A percentile compares a stretch with the other conserved stretches of the same genome.
phyloP scores from a whole-genome alignment of 140 eudicot genomes.

The Ambrosia hybrid region DNA sequence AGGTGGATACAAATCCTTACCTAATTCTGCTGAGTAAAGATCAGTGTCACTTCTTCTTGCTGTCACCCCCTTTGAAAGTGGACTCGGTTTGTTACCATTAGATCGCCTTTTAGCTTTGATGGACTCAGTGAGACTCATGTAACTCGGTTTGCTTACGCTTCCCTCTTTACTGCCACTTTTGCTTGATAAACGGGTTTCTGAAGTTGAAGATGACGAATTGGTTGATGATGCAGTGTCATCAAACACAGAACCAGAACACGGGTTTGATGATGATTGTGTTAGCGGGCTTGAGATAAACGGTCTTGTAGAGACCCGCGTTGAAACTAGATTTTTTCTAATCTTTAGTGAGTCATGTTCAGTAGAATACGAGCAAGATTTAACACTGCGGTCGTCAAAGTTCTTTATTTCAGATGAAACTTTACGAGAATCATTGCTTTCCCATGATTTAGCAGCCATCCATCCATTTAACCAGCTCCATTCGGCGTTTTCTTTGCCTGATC shows the following conservation, averaged over 20 bases:
- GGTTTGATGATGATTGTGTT: constrained; percentile 53
- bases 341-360: constrained; percentile 43
- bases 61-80: constrained; percentile 51
- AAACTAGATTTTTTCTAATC: constrained; percentile 48
- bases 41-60: constrained; percentile 68
- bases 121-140: constrained; percentile 78
- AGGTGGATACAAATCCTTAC: constrained; percentile 77
- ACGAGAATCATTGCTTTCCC: constrained; percentile 50
- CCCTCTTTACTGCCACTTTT: constrained; percentile 40
- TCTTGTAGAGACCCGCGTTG: constrained; percentile 53
- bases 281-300: constrained; percentile 43
- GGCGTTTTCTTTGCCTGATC: constrained; percentile 38
- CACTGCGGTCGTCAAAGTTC: constrained; percentile 34
- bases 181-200: constrained; percentile 60
- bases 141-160: constrained; percentile 47
- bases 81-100: constrained; percentile 40
- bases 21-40: constrained; percentile 52
- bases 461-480: constrained; percentile 83
- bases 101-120: constrained; percentile 70
- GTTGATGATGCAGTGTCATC: constrained; percentile 79
- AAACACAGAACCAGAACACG: constrained; percentile 48
- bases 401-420: constrained; percentile 36
- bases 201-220: constrained; percentile 60
- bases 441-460: constrained; percentile 94
- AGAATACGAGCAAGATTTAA: constrained; percentile 43